phyloP scores from a whole-genome alignment of 2,329 filamentous ascomycete genomes.

The Fusarium sp. region DNA sequence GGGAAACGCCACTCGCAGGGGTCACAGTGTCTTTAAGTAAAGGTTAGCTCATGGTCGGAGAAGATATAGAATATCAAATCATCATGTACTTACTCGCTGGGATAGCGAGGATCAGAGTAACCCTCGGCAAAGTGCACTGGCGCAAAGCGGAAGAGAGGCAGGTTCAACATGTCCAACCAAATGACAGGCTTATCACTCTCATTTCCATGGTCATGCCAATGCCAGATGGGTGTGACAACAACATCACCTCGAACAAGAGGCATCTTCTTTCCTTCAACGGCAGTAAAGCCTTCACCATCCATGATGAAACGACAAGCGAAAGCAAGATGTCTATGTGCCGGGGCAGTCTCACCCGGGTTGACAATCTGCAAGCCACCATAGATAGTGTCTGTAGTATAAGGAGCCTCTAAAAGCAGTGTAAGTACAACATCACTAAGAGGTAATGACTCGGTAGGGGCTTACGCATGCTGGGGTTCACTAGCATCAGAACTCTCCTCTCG shows the following conservation, averaged over 20 bases:
- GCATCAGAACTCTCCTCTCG: slow-evolving; percentile 57
- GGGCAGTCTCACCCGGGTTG: slow-evolving; percentile 66
- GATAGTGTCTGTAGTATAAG: slow-evolving; percentile 62
- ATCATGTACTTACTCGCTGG: slow-evolving; percentile 52
- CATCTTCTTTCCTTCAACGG: slow-evolving; percentile 66
- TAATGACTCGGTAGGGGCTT: background rate
- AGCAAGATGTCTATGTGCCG: slow-evolving; percentile 67
- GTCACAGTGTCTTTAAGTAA: slow-evolving; percentile 46
- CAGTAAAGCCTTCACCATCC: slow-evolving; percentile 68
- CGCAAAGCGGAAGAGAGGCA: slow-evolving; percentile 63
- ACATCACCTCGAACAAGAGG: slow-evolving; percentile 65
- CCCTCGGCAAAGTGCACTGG: slow-evolving; percentile 68
- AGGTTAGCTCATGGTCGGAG: too few species aligned
- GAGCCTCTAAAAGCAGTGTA: slow-evolving; percentile 53
- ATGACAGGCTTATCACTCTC: slow-evolving; percentile 66
- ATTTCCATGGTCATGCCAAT: slow-evolving; percentile 72
- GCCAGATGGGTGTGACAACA: slow-evolving; percentile 68
- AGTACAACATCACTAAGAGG: background rate
- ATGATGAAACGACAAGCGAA: slow-evolving; percentile 70
- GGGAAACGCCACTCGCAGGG: slow-evolving; percentile 56
- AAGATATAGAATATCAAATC: too few species aligned
- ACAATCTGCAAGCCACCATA: slow-evolving; percentile 69
- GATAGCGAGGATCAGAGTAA: slow-evolving; percentile 61
- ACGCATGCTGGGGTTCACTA: slow-evolving; percentile 63
- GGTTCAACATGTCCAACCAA: slow-evolving; percentile 69